Percentiles rank a stretch among this genome's conserved stretches.
Evolutionary conservation across 2,329 filamentous ascomycete species (phyloP).

Genomic region (Cercospora sesami): DNA sequence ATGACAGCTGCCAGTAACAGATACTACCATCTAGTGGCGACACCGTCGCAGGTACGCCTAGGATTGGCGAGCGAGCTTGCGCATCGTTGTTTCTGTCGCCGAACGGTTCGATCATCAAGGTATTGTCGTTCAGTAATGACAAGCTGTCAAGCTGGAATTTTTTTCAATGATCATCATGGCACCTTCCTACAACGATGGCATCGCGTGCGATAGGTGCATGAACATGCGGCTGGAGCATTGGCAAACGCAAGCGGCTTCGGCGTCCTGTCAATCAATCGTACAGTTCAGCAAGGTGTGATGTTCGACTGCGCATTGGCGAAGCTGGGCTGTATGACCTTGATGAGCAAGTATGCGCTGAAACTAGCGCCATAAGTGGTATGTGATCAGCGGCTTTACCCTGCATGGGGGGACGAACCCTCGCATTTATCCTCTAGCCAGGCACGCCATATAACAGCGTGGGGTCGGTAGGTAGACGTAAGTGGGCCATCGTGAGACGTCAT

Average conservation of each 20-base stretch:
- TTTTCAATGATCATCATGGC: slow-evolving; percentile 1
- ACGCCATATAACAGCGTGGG: slow-evolving; percentile 1
- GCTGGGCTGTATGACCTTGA: slow-evolving; percentile 15
- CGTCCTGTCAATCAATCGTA: no score
- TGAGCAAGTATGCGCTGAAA: slow-evolving; percentile 21
- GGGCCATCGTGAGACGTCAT: neutral
- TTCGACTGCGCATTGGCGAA: neutral
- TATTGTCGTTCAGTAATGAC: neutral
- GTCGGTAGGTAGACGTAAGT: neutral
- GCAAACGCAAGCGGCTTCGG: slow-evolving; percentile 12
- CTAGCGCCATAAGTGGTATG: neutral
- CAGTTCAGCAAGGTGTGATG: neutral
- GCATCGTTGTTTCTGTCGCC: neutral
- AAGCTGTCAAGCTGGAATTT: neutral
- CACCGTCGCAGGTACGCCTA: neutral
- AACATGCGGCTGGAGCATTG: neutral
- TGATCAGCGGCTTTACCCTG: slow-evolving; percentile 1
- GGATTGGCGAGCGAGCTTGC: neutral
- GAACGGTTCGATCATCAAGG: slow-evolving; percentile 13
- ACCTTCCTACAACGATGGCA: neutral
- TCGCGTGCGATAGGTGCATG: neutral
- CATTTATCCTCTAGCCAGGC: neutral
- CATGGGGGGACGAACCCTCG: neutral
- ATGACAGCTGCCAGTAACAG: slow-evolving; percentile 10
- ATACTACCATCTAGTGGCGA: slow-evolving; percentile 8